Conservation (phyloP, 2,329 filamentous ascomycete species). For the Xylaria sp. region DNA sequence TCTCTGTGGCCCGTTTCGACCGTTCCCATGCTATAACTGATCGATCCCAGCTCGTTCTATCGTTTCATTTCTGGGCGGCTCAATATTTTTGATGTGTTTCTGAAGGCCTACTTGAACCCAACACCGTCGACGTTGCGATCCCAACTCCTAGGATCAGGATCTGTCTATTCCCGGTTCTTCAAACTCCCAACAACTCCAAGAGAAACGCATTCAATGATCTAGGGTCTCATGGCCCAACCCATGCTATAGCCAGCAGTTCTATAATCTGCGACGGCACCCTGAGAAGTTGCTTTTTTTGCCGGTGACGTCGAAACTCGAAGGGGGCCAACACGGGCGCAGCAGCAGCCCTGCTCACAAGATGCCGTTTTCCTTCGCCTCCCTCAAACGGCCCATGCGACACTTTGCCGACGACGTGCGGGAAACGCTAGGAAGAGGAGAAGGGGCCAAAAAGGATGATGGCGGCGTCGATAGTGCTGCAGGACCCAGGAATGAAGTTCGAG, state of each 20-base stretch:
- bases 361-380: conserved; percentile 22
- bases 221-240: background rate
- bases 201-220: background rate
- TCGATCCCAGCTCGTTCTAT: conserved; percentile 19
- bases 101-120: background rate
- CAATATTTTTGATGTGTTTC: background rate
- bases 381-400: conserved; percentile 25
- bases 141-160: background rate
- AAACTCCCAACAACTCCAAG: background rate
- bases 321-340: conserved; percentile 12
- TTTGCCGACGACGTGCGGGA: conserved; percentile 24
- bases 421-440: conserved; percentile 12
- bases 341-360: conserved; percentile 17
- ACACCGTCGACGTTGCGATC: background rate
- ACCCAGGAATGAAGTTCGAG: conserved; percentile 8
- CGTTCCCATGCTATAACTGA: conserved; percentile 17
- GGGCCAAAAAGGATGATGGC: conserved; percentile 2
- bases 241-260: background rate
- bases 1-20: conserved; percentile 16
- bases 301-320: conserved; percentile 9
- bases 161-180: background rate
- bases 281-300: conserved; percentile 15
- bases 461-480: conserved; percentile 2
- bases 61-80: conserved; percentile 6
- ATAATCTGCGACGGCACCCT: conserved; percentile 7